Conservation (phyloP, 805 yeast genomes). For the Debaryomyces maramus region DNA sequence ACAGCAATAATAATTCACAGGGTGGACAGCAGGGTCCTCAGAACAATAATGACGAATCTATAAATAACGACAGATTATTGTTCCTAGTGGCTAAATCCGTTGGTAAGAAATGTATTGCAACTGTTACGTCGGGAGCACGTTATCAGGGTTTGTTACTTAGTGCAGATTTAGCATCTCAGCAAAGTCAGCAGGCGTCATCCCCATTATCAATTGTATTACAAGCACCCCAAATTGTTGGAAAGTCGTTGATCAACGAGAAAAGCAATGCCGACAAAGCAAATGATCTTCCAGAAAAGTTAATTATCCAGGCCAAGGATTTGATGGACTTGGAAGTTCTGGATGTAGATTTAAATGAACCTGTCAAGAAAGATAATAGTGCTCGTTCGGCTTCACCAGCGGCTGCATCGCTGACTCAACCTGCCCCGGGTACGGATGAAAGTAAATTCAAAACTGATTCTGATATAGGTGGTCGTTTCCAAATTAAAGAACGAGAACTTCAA, state of each 20-base stretch:
- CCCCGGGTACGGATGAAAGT: background rate
- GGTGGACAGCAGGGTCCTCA: background rate
- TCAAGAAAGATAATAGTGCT: slow-evolving; percentile 7
- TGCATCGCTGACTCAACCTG: background rate
- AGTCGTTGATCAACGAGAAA: slow-evolving; percentile 24
- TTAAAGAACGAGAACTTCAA: slow-evolving; percentile 72
- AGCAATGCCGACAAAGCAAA: slow-evolving; percentile 22
- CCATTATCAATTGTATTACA: slow-evolving; percentile 59
- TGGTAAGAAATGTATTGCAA: slow-evolving; percentile 54
- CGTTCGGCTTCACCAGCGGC: slow-evolving; percentile 1
- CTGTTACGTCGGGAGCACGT: slow-evolving; percentile 61
- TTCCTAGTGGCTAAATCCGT: slow-evolving; percentile 57
- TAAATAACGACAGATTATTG: slow-evolving; percentile 51
- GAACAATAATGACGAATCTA: slow-evolving; percentile 5
- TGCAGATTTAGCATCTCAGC: slow-evolving; percentile 32
- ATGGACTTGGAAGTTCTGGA: slow-evolving; percentile 47
- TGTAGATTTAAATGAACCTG: slow-evolving; percentile 31
- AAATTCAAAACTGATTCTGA: slow-evolving; percentile 82
- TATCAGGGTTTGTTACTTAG: slow-evolving; percentile 60
- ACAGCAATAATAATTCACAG: slow-evolving; percentile 6
- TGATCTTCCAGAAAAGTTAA: slow-evolving; percentile 45
- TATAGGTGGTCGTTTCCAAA: slow-evolving; percentile 53
- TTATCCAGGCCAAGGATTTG: slow-evolving; percentile 51
- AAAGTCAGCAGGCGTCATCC: slow-evolving; percentile 17
- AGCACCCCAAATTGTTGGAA: slow-evolving; percentile 44